Conservation (phyloP, 495 filamentous ascomycete species). For the Penicillium riverlandense region DNA sequence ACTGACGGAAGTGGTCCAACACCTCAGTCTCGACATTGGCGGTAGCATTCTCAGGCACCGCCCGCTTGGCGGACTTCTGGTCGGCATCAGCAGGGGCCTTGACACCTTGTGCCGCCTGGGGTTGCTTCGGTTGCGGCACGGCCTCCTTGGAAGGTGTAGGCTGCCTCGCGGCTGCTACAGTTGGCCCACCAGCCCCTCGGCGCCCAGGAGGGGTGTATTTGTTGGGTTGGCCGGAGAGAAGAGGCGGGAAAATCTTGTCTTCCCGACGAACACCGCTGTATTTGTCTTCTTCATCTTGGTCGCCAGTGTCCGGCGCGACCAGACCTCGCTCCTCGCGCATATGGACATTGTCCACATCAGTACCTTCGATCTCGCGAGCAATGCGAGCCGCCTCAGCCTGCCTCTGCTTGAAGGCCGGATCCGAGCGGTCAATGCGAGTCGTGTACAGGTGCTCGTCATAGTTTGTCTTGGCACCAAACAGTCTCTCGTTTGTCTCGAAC, state of each 20-base stretch:
- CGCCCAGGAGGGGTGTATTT: constrained; percentile 88
- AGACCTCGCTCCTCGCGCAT: constrained; percentile 84
- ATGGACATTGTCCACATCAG: constrained; percentile 62
- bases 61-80: constrained; percentile 13
- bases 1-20: constrained; percentile 71
- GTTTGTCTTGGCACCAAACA: constrained; percentile 77
- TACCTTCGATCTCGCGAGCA: constrained; percentile 82
- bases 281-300: constrained; percentile 89
- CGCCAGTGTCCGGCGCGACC: constrained; percentile 53
- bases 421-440: constrained; percentile 72
- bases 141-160: constrained; percentile 20
- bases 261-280: constrained; percentile 88
- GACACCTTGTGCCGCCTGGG: constrained; percentile 9
- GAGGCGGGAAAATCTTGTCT: constrained; percentile 57
- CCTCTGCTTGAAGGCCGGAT: constrained; percentile 72
- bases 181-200: constrained; percentile 66
- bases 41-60: constrained; percentile 52
- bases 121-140: constrained; percentile 27
- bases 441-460: constrained; percentile 96
- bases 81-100: constrained; percentile 9
- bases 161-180: constrained; percentile 50
- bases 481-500: constrained; percentile 80
- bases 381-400: constrained; percentile 72
- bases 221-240: constrained; percentile 55
- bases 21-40: constrained; percentile 74